Percentiles rank a stretch among this genome's conserved stretches.
Conservation (phyloP, 1,139 yeast species). For the Debaryomycetaceae sp. region DNA sequence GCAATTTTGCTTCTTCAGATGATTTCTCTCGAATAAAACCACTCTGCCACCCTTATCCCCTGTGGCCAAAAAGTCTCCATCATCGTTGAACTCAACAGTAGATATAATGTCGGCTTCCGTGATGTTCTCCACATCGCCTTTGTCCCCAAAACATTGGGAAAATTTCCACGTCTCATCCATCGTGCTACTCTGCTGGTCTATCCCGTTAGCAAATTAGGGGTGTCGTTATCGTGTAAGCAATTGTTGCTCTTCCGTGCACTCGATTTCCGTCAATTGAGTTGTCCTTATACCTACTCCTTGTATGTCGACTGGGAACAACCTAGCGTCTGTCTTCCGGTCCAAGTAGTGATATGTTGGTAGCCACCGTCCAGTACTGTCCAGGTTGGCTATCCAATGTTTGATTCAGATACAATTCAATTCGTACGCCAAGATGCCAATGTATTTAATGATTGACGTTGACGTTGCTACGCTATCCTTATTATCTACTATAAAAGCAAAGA, state of each 20-base stretch:
- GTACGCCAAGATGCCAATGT: not conserved
- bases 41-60: conserved; percentile 99
- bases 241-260: not conserved
- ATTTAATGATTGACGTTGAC: not conserved
- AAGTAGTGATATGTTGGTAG: not conserved
- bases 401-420: not conserved
- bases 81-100: conserved; percentile 93
- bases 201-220: not conserved
- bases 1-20: conserved; percentile 62
- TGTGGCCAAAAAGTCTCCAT: conserved; percentile 94
- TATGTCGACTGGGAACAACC: not conserved
- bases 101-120: conserved; percentile 98
- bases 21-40: conserved; percentile 89
- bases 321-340: not conserved
- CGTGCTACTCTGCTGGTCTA: not conserved
- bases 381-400: not conserved
- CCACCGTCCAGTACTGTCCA: not conserved
- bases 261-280: too few species aligned
- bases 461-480: not conserved
- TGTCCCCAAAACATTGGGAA: conserved; percentile 95
- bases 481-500: not conserved
- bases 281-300: too few species aligned
- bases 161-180: conserved; percentile 56
- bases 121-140: conserved; percentile 92
- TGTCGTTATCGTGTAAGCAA: not conserved